phyloP scores from a whole-genome alignment of 352 stramenopile species.

The Phytophthora rubi region DNA sequence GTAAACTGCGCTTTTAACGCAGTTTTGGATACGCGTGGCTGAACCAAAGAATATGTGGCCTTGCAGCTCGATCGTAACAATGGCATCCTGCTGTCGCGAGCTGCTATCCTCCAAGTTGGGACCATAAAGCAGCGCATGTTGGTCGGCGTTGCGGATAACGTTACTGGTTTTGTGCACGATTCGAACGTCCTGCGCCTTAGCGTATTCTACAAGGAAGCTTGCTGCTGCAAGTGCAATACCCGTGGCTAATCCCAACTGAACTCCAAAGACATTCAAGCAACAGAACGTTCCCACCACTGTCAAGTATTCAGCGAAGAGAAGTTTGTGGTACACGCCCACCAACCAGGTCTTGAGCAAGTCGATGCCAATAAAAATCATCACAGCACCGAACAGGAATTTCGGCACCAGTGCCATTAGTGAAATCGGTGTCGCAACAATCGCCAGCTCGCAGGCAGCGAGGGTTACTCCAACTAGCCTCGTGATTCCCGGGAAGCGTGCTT shows the following conservation, averaged over 20 bases:
- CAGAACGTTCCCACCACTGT: slow-evolving; percentile 92
- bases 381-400: slow-evolving; percentile 97
- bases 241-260: slow-evolving; percentile 86
- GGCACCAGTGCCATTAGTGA: slow-evolving; percentile 93
- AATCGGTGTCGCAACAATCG: slow-evolving; percentile 82
- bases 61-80: slow-evolving; percentile 72
- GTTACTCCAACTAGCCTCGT: slow-evolving; percentile 74
- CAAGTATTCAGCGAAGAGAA: slow-evolving; percentile 87
- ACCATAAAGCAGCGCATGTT: slow-evolving; percentile 60
- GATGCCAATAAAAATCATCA: slow-evolving; percentile 96
- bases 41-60: slow-evolving; percentile 85
- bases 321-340: slow-evolving; percentile 61
- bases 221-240: slow-evolving; percentile 69
- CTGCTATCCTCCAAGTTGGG: slow-evolving; percentile 20
- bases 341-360: slow-evolving; percentile 93
- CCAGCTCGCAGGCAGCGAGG: slow-evolving; percentile 58
- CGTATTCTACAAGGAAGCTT: slow-evolving; percentile 84
- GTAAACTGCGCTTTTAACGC: slow-evolving; percentile 71
- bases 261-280: slow-evolving; percentile 88
- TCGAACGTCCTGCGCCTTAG: slow-evolving; percentile 63
- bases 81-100: slow-evolving; percentile 50
- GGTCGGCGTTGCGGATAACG: slow-evolving; percentile 66
- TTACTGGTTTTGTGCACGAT: slow-evolving; percentile 71
- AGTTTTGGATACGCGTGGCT: slow-evolving; percentile 69
- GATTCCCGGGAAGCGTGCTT: slow-evolving; percentile 46